Evolutionary conservation across 139 green algal species (phyloP).

Genomic region (Chlamydomonas eustigma): DNA sequence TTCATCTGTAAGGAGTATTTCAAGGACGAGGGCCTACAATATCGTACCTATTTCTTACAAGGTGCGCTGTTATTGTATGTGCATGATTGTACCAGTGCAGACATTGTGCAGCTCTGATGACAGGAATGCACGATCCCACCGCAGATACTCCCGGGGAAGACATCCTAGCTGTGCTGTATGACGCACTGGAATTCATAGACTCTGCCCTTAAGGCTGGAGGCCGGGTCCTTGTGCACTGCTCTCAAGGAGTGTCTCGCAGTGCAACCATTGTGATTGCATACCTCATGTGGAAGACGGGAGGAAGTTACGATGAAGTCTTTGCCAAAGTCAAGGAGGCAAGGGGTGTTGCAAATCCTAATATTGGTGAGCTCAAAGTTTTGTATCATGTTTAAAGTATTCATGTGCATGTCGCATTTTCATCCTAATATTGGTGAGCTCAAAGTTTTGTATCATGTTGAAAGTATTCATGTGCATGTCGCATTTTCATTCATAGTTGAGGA

Average conservation of each 20-base stretch:
- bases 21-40: slow-evolving; percentile 71
- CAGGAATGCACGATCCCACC: neutral
- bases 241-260: slow-evolving; percentile 80
- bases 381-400: neutral
- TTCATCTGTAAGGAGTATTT: slow-evolving; percentile 88
- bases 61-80: no score
- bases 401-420: neutral
- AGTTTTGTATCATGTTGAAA: no score
- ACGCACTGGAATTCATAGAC: slow-evolving; percentile 95
- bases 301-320: slow-evolving; percentile 76
- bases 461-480: neutral
- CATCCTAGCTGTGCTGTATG: slow-evolving; percentile 87
- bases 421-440: no score
- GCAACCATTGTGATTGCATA: slow-evolving; percentile 87
- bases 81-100: neutral
- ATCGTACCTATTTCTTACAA: slow-evolving; percentile 88
- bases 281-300: slow-evolving; percentile 82
- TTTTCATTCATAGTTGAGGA: no score
- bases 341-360: slow-evolving; percentile 91
- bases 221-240: slow-evolving; percentile 65
- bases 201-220: slow-evolving; percentile 44
- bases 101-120: neutral
- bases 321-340: slow-evolving; percentile 68
- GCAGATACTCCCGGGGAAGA: slow-evolving; percentile 85
- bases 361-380: slow-evolving; percentile 46